Conservation (phyloP, 2,329 filamentous ascomycete species). For the Arthrocladium fulminans region DNA sequence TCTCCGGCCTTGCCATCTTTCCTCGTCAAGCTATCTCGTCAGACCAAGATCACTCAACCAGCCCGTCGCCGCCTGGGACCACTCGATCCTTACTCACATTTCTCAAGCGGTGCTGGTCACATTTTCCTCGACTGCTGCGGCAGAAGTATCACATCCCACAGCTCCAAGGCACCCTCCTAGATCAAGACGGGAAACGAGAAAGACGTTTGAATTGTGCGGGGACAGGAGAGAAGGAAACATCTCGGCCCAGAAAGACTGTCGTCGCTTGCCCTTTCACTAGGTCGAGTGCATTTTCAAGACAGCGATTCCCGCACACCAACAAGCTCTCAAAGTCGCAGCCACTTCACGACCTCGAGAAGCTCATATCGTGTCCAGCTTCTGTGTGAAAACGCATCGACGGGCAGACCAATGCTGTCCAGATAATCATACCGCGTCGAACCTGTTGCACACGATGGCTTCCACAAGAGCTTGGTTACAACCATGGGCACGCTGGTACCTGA, state of each 20-base stretch:
- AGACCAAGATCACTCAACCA: not conserved
- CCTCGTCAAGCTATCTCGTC: not conserved
- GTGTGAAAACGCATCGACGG: not conserved
- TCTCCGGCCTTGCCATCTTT: not conserved
- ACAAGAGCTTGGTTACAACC: conserved; percentile 8
- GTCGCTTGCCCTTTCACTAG: conserved; percentile 10
- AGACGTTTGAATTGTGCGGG: not conserved
- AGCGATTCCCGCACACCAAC: not conserved
- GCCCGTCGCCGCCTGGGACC: not conserved
- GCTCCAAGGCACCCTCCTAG: no score
- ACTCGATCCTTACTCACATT: not conserved
- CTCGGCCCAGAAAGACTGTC: not conserved
- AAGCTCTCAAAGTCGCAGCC: not conserved
- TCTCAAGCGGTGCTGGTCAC: conserved; percentile 2
- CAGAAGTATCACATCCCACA: no score
- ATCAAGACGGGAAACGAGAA: no score
- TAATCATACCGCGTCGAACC: conserved; percentile 1
- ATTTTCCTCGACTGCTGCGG: not conserved
- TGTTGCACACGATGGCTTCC: conserved; percentile 8
- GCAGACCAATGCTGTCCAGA: conserved; percentile 9
- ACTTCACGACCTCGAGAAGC: not conserved
- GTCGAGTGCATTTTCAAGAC: conserved; percentile 1
- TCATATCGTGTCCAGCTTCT: not conserved
- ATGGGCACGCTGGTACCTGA: conserved; percentile 2
- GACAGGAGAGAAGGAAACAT: not conserved